Base-by-base conservation (phyloP, 208 protist species). In the Leishmania tarentolae region DNA sequence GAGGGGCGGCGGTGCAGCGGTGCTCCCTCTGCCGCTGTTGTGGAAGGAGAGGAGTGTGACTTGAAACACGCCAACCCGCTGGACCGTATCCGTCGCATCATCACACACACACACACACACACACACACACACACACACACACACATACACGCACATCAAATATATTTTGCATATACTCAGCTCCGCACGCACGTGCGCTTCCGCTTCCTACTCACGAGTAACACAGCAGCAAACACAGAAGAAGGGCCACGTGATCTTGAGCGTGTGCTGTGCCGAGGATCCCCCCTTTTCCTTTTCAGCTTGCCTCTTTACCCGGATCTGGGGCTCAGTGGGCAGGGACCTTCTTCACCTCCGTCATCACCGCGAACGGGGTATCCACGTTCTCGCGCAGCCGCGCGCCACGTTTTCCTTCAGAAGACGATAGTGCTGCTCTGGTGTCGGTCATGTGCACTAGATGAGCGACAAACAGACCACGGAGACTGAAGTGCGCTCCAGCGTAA, bases 61-160 rank as follows among this genome's bases (percentile, higher is more conserved):
- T 46, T 11, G 56, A 71, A n/a, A 71, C n/a, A 71, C 19, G 40
- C 5, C 24, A 40, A 17, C 40, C n/a, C n/a, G 5, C 61, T 40
- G 31, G 3, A 21, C 61, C 31, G 31, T 13, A 68, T 40, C 15
- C 15, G 61, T 13, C 11, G 31, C 17, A 15, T 35, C 70, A 56
- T 35, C 44, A 75, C 42, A 75, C 3, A 21, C 44, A 40, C 1
- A 56, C 2, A 75, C n/a, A 40, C n/a, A 9, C 19, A 19, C 40
- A 57, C 70, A 72, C 68, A 46, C 68, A 52, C 68, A 72, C 68
- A 72, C 42, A 72, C 44, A 72, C 68, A 72, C 68, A 52, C 68
- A 52, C 24, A 52, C 44, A 72, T 5, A 72, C 68, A 75, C 40
- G 24, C 46, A 24, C n/a, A 75, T 56, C 42, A 21, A 11, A 61